Evolutionary conservation across 139 green algal species (phyloP), one percentile per base, ranked within the genome.

Genomic region (Asterochloris sp.): DNA sequence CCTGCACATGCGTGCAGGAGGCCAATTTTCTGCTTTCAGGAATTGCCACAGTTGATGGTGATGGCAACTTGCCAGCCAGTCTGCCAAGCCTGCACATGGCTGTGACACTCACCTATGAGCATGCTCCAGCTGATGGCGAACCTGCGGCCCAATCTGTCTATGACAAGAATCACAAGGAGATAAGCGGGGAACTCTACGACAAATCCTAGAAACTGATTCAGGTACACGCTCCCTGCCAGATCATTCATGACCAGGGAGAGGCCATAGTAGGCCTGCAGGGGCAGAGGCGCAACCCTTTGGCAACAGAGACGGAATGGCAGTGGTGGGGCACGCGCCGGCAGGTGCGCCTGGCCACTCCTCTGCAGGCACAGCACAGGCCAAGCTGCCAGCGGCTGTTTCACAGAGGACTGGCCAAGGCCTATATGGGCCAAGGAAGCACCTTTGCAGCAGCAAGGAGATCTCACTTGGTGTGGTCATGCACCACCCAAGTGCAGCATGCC

Each of bases 121-220:
- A 88, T 78, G 9, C 68, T 78, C 23, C 69, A 83, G 13, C 86
- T 21, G 17, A 79, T 15, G 17, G 83, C 85, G 74, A 78, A 47
- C 54, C 90, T 84, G 80, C 87, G 85, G 47, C 88, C 88, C 27
- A 88, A 19, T 15, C 85, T 85, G 60, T 87, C 85, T 14, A 73
- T 78, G 12, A 83, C 63, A 17, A 91, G 78, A 19, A 82, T 74
- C 11, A 73, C 73, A n/a, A 79, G 60, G 13, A 62, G 77, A 10
- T 86, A 76, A 19, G 85, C 88, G 0, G 78, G 85, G 29, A 84
- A 23, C 81, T 92, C 88, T 26, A 91, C 86, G 0, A 62, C 68
- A 67, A 88, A 90, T 8, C 62, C 81, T 10, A 78, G 69, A 11
- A 88, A 67, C 12, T 83, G 81, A 11, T 86, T 85, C 28, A 89